These are phyloP conservation scores for Yamadazyma blattariae DNA, from an alignment of 1,139 yeast genomes.

Conservation along the genomic window DNA sequence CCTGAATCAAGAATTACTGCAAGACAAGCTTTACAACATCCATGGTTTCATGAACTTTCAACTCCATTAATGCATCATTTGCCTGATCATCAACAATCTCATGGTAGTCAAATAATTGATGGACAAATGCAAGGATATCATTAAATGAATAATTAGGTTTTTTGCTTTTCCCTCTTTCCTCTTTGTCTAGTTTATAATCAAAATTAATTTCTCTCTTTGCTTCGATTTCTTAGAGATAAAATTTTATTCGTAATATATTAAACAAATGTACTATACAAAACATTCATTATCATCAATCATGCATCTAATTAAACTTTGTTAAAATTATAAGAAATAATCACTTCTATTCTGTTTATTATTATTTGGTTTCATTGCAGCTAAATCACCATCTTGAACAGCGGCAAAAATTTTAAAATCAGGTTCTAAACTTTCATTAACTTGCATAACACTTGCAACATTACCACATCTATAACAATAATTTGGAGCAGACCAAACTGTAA, in stretches of 20 bases:
- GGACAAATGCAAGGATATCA: slow-evolving; percentile 3
- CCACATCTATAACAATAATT: slow-evolving; percentile 98
- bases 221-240: too few relatives aligned
- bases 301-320: neutral
- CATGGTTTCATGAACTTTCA: slow-evolving; percentile 87
- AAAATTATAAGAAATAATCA: slow-evolving; percentile 68
- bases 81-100: slow-evolving; percentile 39
- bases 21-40: slow-evolving; percentile 88
- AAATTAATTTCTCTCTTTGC: too few relatives aligned
- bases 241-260: too few relatives aligned
- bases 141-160: slow-evolving; percentile 4
- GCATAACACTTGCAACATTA: slow-evolving; percentile 97
- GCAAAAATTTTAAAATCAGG: slow-evolving; percentile 92
- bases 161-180: too few relatives aligned
- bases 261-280: too few relatives aligned
- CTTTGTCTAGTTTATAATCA: too few relatives aligned
- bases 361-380: slow-evolving; percentile 54
- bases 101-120: slow-evolving; percentile 14
- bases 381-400: slow-evolving; percentile 89
- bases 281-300: neutral
- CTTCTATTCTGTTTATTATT: slow-evolving; percentile 67
- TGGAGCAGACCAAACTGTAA: slow-evolving; percentile 98
- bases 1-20: slow-evolving; percentile 93
- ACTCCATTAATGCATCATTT: slow-evolving; percentile 34
- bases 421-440: slow-evolving; percentile 73